Conservation (phyloP, 169 alveolate species). For the Cryptosporidium tyzzeri region DNA sequence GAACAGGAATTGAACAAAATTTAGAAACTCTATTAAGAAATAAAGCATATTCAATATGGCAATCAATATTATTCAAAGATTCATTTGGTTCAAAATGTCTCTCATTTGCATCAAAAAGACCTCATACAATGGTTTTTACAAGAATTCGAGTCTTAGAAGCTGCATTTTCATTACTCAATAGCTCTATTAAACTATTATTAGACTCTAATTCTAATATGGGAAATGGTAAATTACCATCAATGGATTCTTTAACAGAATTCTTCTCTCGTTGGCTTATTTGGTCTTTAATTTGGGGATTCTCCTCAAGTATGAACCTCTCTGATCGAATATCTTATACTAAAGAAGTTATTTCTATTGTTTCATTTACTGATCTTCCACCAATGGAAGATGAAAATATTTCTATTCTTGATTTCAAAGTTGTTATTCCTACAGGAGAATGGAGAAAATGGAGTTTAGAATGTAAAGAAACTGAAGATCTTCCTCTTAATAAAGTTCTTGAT, state of each 20-base stretch:
- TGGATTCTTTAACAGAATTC: neutral
- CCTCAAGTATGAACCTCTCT: constrained; percentile 67
- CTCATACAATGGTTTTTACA: constrained; percentile 95
- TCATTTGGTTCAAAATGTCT: constrained; percentile 82
- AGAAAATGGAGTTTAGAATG: constrained; percentile 89
- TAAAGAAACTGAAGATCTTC: neutral
- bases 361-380: constrained; percentile 66
- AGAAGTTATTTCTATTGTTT: neutral
- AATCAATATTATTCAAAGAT: constrained; percentile 15
- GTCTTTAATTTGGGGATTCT: constrained; percentile 76
- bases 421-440: constrained; percentile 94
- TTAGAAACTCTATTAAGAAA: constrained; percentile 74
- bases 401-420: constrained; percentile 92
- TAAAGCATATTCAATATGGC: constrained; percentile 77
- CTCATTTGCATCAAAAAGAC: constrained; percentile 82
- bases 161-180: constrained; percentile 89
- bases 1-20: constrained; percentile 62
- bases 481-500: constrained; percentile 88
- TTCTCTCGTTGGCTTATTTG: constrained; percentile 17
- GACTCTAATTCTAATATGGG: constrained; percentile 9
- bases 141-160: constrained; percentile 90
- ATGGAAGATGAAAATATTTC: constrained; percentile 80
- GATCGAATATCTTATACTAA: constrained; percentile 32
- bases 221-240: neutral
- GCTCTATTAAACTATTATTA: constrained; percentile 25